Evolutionary conservation across 306 rosid genomes (phyloP), one percentile per base, ranked within the genome.

Genomic region (Vigna unguiculata): DNA sequence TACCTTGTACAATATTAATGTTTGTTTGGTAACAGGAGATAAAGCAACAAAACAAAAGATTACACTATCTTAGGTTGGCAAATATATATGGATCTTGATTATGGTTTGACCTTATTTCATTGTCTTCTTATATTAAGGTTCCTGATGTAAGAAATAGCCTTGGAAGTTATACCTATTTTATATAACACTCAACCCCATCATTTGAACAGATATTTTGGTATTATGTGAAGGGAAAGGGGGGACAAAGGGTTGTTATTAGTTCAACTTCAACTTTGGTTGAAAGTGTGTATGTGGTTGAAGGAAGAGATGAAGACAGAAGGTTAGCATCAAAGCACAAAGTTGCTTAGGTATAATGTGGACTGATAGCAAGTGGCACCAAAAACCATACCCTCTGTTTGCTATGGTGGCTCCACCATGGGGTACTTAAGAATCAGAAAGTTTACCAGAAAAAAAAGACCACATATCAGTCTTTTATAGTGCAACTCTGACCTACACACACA

Each of bases 381-480:
- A 60, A 60, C n/a, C 4, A 28, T 5, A 11, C 60, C 43, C 25
- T 15, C n/a, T 24, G 19, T 69, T 22, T 25, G 28, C 32, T 32
- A 65, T 11, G 51, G 13, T 74, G 69, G 69, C 55, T 45, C 58
- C 60, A 60, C 36, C 32, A 13, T 57, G 36, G 7, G 2, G 65
- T 30, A 25, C 45, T 30, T 10, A 45, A 22, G 28, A 46, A 45
- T 47, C 60, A 25, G 58, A 45, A 43, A 60, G 46, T 25, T 75
- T 52, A 61, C 47, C 79, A 75, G 79, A 61, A 61, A 71, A 24
- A 75, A 59, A 60, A 60, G 71, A 60, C 71, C 28, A 41, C 52
- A 2, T 48, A 62, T 49, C 71, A 0, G 11, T 47, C 61, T 46
- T 46, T 32, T 47, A 21, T 19, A 45, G 17, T 24, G 6, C 11